Evolutionary conservation across 306 rosid genomes (phyloP), one percentile per base, ranked within the genome.

Genomic region (Datisca glomerata): DNA sequence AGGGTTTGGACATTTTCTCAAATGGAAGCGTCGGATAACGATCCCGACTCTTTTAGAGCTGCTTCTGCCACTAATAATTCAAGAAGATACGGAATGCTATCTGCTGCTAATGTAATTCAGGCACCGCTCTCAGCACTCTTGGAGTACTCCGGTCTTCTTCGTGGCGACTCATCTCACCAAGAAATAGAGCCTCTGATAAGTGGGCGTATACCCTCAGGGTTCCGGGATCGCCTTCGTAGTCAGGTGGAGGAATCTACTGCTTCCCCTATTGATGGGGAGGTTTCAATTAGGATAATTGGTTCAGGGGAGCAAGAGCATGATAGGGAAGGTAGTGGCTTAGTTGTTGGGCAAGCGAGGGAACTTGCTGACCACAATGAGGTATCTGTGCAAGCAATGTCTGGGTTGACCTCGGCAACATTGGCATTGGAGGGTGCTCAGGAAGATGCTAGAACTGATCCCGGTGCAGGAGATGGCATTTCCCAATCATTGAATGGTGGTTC

Each of bases 201-300:
- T 7, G 70, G 54, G 0, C 68, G 82, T 0, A 35, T 52, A 1
- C 41, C 62, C 21, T 60, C 70, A 4, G 53, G 57, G 3, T 69
- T 67, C 23, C 45, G 66, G 45, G 66, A 45, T 32, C 72, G 34
- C 21, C 53, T 49, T 7, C 79, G 35, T 33, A 22, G 61, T 32
- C 85, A 59, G 41, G 40, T 58, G 0, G 71, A 69, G 1, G 70
- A 62, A 44, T n/a, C 70, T 15, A 21, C 69, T 0, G 46, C 51
- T 1, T 29, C 46, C 6, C 18, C 57, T 12, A 77, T 63, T 10
- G 83, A 83, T 0, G 93, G 86, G 4, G 93, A 89, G 79, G 86
- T 89, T 34, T 89, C 93, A 0, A 89, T 89, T 34, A 67, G 93
- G 75, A 89, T 89, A 22, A 80, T 83, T 44, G 91, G 91, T 0